phyloP scores from a whole-genome alignment of 2,329 filamentous ascomycete genomes.

The Aspergillus candidus region DNA sequence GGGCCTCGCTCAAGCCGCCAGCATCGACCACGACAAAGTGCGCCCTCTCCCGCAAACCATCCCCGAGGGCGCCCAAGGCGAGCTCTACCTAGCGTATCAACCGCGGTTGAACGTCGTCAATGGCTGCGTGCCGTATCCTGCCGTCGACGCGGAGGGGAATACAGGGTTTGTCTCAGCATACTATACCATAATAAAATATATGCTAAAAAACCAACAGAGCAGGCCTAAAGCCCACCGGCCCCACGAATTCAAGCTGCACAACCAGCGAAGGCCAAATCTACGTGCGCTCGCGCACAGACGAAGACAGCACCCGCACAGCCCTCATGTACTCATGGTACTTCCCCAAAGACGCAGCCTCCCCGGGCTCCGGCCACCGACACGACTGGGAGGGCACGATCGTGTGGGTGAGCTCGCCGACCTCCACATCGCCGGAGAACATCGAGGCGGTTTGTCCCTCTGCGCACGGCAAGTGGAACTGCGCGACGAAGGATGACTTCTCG shows the following conservation, averaged over 20 bases:
- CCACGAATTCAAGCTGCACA: constrained; percentile 34
- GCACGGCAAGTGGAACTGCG: constrained; percentile 46
- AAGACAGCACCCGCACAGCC: constrained; percentile 33
- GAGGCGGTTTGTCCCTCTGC: constrained; percentile 49
- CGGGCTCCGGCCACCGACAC: constrained; percentile 47
- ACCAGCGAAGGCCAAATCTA: constrained; percentile 48
- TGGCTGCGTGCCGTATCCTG: constrained; percentile 59
- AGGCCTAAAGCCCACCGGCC: constrained; percentile 40
- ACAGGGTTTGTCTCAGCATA: constrained; percentile 43
- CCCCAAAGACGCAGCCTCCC: constrained; percentile 43
- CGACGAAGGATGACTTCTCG: constrained; percentile 30
- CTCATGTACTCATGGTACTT: constrained; percentile 52
- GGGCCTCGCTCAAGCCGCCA: constrained; percentile 9
- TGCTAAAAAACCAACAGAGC: constrained; percentile 25
- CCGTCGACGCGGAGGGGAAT: constrained; percentile 53
- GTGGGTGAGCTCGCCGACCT: constrained; percentile 41
- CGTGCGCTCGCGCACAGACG: constrained; percentile 39
- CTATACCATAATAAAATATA: not conserved
- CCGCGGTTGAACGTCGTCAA: constrained; percentile 51
- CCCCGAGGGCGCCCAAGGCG: constrained; percentile 42
- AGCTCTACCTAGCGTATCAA: constrained; percentile 51
- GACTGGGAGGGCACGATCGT: constrained; percentile 54
- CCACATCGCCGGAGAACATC: constrained; percentile 35
- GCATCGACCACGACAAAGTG: constrained; percentile 43
- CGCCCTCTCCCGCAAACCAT: constrained; percentile 52